Percentiles rank a stretch among this genome's conserved stretches.
Evolutionary conservation across 148 eudicot genomes (phyloP).

Genomic region (Rhododendron ferrugineum): DNA sequence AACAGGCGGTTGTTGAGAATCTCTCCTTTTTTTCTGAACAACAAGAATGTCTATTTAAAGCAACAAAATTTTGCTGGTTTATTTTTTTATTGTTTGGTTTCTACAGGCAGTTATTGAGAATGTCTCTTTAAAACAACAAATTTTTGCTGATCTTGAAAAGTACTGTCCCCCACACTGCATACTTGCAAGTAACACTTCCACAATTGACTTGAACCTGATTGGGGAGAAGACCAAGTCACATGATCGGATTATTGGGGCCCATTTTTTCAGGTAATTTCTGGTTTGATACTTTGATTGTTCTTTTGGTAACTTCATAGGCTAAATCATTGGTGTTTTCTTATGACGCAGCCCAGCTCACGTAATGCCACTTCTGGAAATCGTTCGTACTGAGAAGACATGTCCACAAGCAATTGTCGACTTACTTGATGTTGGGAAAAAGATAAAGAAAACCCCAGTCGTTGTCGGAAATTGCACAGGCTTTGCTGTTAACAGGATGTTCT

Average conservation of each 20-base stretch:
- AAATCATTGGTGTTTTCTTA: slow-evolving; percentile 10
- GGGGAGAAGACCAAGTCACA: slow-evolving; percentile 82
- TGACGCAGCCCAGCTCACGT: slow-evolving; percentile 82
- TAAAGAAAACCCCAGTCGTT: slow-evolving; percentile 85
- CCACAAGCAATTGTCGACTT: slow-evolving; percentile 86
- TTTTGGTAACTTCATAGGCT: neutral
- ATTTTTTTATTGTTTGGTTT: neutral
- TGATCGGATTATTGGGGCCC: slow-evolving; percentile 84
- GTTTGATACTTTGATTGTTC: neutral
- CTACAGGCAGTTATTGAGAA: slow-evolving; percentile 88
- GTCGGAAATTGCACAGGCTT: slow-evolving; percentile 97
- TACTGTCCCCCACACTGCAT: slow-evolving; percentile 87
- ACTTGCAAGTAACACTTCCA: slow-evolving; percentile 93
- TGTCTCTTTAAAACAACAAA: slow-evolving; percentile 79
- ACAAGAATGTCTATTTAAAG: neutral
- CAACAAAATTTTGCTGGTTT: neutral
- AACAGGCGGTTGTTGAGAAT: slow-evolving; percentile 84
- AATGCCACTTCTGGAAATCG: slow-evolving; percentile 97
- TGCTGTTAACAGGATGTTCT: slow-evolving; percentile 92
- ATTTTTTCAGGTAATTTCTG: slow-evolving; percentile 74
- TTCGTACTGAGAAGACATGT: slow-evolving; percentile 80
- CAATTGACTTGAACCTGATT: slow-evolving; percentile 83
- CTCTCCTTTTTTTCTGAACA: slow-evolving; percentile 19
- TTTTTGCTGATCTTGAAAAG: slow-evolving; percentile 83
- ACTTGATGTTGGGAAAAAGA: slow-evolving; percentile 81